Evolutionary conservation across 208 protist genomes (phyloP).

Genomic region (Crithidia mellificae): DNA sequence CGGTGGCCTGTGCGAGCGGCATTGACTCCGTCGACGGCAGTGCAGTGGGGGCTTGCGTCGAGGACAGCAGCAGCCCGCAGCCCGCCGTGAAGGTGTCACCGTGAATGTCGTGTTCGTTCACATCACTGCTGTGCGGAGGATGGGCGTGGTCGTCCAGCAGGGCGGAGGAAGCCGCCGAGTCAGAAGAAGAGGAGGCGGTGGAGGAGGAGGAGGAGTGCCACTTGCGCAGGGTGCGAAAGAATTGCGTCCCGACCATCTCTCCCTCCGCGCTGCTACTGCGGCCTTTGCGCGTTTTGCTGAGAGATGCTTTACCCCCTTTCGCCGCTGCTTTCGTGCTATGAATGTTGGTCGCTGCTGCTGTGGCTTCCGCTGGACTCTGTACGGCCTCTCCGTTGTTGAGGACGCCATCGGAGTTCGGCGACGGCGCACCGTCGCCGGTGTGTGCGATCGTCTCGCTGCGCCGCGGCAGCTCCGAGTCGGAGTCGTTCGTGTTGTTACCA

Average conservation of each 20-base stretch:
- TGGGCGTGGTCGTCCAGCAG: neutral
- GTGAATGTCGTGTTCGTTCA: too few species aligned
- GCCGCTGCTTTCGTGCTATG: too few species aligned
- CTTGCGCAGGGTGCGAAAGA: conserved; percentile 19
- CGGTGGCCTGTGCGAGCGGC: neutral
- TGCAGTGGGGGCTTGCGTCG: neutral
- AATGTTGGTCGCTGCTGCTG: neutral
- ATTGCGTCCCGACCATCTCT: neutral
- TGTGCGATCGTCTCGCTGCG: conserved; percentile 19
- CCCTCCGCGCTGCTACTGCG: neutral
- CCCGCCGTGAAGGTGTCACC: too few species aligned
- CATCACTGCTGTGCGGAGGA: too few species aligned
- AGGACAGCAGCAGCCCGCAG: neutral
- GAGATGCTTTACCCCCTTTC: neutral
- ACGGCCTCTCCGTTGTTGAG: too few species aligned
- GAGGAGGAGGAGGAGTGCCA: conserved; percentile 26
- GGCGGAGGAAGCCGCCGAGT: conserved; percentile 3
- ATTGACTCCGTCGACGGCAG: neutral
- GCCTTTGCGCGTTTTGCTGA: neutral
- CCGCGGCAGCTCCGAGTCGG: conserved; percentile 13
- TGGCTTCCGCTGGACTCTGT: neutral
- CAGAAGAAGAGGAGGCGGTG: conserved; percentile 6
- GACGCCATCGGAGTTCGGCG: too few species aligned
- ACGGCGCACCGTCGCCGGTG: neutral
- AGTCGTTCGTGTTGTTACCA: conserved; percentile 1